These are phyloP conservation scores for Cercophora scortea DNA, from an alignment of 495 filamentous ascomycete genomes.

Conservation along the genomic window DNA sequence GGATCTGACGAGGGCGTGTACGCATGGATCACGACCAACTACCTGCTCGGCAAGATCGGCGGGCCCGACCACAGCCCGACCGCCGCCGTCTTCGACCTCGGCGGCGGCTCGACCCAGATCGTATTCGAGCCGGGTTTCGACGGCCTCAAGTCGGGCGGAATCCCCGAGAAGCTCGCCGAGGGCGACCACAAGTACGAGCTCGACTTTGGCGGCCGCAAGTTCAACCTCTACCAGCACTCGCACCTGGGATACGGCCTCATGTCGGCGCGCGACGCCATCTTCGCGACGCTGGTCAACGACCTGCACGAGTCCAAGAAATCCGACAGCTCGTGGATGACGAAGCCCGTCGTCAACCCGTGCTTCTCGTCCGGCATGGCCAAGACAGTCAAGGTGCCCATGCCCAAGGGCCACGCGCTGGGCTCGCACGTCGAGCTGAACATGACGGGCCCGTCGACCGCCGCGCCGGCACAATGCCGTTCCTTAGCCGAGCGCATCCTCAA, in stretches of 20 bases:
- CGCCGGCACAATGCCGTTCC: constrained; percentile 79
- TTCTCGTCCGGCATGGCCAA: constrained; percentile 71
- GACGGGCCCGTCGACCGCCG: constrained; percentile 67
- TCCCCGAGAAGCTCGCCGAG: constrained; percentile 77
- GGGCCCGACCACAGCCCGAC: constrained; percentile 82
- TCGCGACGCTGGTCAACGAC: constrained; percentile 60
- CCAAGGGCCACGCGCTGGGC: constrained; percentile 53
- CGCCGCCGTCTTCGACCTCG: constrained; percentile 91
- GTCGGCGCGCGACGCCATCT: constrained; percentile 80
- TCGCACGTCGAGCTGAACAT: constrained; percentile 64
- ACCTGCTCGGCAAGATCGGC: constrained; percentile 95
- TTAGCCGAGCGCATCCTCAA: constrained; percentile 83
- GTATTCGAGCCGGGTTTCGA: constrained; percentile 96
- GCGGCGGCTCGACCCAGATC: constrained; percentile 94
- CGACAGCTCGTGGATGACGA: constrained; percentile 43
- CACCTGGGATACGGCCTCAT: constrained; percentile 97
- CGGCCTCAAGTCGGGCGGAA: constrained; percentile 59
- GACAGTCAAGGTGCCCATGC: constrained; percentile 59
- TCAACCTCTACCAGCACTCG: constrained; percentile 95
- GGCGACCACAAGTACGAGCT: constrained; percentile 97
- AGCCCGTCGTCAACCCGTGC: constrained; percentile 79
- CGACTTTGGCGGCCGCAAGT: constrained; percentile 80
- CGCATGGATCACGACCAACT: constrained; percentile 98
- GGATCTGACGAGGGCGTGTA: constrained; percentile 95
- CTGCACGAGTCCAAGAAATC: constrained; percentile 43